Conservation (phyloP, 2,329 filamentous ascomycete genomes). For the Sclerotinia minor region DNA sequence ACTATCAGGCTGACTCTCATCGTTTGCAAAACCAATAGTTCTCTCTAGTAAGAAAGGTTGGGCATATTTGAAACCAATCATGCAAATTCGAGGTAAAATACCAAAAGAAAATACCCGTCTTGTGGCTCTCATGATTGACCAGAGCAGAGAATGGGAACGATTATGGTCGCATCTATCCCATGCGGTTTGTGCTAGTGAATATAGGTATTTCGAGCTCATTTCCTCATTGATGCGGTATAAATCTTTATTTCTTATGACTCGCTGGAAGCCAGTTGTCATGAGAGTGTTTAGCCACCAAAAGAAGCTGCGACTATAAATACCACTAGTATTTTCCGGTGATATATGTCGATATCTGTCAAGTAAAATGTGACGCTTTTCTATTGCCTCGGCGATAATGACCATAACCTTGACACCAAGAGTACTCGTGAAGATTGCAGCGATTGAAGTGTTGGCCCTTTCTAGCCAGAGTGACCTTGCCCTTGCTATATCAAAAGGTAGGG, state of each 20-base stretch:
- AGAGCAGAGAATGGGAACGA: conserved; percentile 28
- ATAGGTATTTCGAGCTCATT: conserved; percentile 28
- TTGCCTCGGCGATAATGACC: conserved; percentile 43
- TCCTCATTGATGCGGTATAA: conserved; percentile 43
- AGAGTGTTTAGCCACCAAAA: conserved; percentile 47
- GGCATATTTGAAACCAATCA: conserved; percentile 29
- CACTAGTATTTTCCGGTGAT: conserved; percentile 46
- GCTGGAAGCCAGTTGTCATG: conserved; percentile 43
- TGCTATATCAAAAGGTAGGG: conserved; percentile 36
- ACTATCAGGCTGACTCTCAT: conserved; percentile 23
- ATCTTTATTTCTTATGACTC: conserved; percentile 43
- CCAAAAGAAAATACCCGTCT: conserved; percentile 27
- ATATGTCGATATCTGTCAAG: conserved; percentile 37
- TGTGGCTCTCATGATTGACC: conserved; percentile 33
- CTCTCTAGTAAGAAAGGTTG: conserved; percentile 31
- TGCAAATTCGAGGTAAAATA: conserved; percentile 27
- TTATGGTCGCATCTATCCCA: conserved; percentile 29
- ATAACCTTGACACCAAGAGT: conserved; percentile 44
- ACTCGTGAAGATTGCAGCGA: conserved; percentile 43
- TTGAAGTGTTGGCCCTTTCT: conserved; percentile 36
- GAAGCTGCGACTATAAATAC: conserved; percentile 44
- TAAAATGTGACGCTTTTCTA: conserved; percentile 44
- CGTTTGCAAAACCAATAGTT: conserved; percentile 25
- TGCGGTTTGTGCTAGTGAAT: conserved; percentile 22
- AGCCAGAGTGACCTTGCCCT: conserved; percentile 34